phyloP scores from a whole-genome alignment of 2,329 filamentous ascomycete species.

The Helotiales sp. region DNA sequence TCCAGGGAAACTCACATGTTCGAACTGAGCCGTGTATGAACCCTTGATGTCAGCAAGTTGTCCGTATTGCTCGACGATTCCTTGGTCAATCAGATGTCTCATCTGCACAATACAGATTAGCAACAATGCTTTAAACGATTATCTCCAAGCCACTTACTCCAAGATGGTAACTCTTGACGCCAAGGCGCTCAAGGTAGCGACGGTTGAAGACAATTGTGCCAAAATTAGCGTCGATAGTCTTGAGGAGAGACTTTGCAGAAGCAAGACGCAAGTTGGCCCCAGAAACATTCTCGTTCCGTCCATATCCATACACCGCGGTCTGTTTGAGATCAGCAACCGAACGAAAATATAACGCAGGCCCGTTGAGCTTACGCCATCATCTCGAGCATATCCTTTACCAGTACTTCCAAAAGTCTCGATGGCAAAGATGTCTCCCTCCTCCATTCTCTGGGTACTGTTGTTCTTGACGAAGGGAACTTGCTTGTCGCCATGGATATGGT shows the following conservation, averaged over 20 bases:
- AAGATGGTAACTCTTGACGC: slow-evolving; percentile 61
- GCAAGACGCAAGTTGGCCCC: slow-evolving; percentile 49
- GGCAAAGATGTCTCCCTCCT: slow-evolving; percentile 62
- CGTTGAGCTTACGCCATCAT: slow-evolving; percentile 48
- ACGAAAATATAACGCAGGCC: neutral
- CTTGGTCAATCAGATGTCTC: slow-evolving; percentile 60
- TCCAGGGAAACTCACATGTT: slow-evolving; percentile 52
- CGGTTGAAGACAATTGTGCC: slow-evolving; percentile 65
- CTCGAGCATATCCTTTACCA: slow-evolving; percentile 53
- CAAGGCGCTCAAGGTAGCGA: slow-evolving; percentile 68
- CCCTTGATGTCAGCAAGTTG: slow-evolving; percentile 63
- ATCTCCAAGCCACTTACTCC: slow-evolving; percentile 52
- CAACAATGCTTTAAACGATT: slow-evolving; percentile 3
- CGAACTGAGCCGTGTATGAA: slow-evolving; percentile 68
- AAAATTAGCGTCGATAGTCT: slow-evolving; percentile 66
- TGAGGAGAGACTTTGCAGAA: slow-evolving; percentile 61
- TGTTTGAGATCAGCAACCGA: slow-evolving; percentile 36
- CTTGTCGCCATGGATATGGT: slow-evolving; percentile 61
- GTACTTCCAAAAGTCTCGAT: slow-evolving; percentile 64
- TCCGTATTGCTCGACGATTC: slow-evolving; percentile 60
- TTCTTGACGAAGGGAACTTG: slow-evolving; percentile 60
- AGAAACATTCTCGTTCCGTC: slow-evolving; percentile 47
- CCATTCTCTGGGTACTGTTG: slow-evolving; percentile 56
- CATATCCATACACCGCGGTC: slow-evolving; percentile 59
- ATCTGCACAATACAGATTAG: slow-evolving; percentile 46